Evolutionary conservation across 129 eudicot genomes (phyloP).

Genomic region (Erigeron canadensis): DNA sequence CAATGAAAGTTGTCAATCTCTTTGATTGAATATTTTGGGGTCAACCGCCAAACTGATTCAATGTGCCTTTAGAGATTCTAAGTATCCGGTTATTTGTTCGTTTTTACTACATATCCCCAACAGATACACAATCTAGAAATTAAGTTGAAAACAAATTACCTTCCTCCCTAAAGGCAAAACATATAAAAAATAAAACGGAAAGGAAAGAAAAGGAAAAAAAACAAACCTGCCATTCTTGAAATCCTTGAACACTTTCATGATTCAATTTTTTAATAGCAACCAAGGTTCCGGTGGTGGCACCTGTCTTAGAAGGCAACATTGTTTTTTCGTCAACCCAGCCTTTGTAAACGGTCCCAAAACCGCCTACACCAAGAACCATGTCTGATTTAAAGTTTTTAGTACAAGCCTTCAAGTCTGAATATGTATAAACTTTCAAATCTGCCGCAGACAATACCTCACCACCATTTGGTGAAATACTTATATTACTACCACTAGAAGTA

Average conservation of each 20-base stretch:
- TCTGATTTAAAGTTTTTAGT: constrained; percentile 69
- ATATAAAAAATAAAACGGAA: not conserved
- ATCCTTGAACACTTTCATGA: constrained; percentile 69
- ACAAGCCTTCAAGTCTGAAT: constrained; percentile 59
- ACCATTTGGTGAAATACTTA: constrained; percentile 14
- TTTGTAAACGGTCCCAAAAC: constrained; percentile 80
- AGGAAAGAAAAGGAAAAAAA: not conserved
- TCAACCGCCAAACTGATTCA: no score
- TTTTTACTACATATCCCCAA: no score
- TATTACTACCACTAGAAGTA: constrained; percentile 45
- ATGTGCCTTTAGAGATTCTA: no score
- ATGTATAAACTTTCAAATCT: constrained; percentile 57
- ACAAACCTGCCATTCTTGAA: constrained; percentile 86
- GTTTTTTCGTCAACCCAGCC: constrained; percentile 90
- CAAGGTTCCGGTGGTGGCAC: constrained; percentile 40
- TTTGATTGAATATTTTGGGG: no score
- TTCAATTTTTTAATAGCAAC: constrained; percentile 84
- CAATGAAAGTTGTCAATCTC: no score
- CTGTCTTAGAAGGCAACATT: constrained; percentile 44
- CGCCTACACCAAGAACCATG: constrained; percentile 71
- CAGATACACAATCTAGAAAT: no score
- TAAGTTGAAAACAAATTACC: no score
- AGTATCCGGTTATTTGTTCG: no score
- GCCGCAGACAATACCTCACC: constrained; percentile 64
- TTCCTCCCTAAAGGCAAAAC: no score